Percentiles rank a stretch among this genome's conserved stretches.
phyloP scores from a whole-genome alignment of 148 eudicot genomes.

The Camellia granthamiana region DNA sequence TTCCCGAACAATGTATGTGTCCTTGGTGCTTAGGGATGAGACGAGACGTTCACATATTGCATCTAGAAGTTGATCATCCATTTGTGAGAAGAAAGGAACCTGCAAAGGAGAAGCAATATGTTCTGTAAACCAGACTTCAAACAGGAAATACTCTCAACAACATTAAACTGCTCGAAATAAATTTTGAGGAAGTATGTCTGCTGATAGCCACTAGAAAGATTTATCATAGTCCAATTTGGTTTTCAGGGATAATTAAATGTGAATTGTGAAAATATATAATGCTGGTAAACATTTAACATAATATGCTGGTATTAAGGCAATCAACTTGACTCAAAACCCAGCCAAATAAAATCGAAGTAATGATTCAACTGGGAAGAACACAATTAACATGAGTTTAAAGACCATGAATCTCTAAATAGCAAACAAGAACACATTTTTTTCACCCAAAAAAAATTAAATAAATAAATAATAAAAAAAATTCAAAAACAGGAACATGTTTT shows the following conservation, averaged over 20 bases:
- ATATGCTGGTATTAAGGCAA: background rate
- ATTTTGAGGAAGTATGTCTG: background rate
- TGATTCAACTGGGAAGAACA: background rate
- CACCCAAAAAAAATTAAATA: too few species aligned
- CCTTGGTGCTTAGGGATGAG: constrained; percentile 72
- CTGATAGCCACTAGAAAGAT: background rate
- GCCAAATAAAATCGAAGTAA: background rate
- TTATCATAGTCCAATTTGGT: background rate
- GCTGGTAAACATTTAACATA: background rate
- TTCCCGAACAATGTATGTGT: constrained; percentile 72
- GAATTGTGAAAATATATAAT: background rate
- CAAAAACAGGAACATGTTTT: background rate
- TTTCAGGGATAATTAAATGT: background rate
- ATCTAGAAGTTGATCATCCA: constrained; percentile 83
- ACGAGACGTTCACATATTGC: constrained; percentile 82
- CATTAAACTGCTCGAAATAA: too few species aligned
- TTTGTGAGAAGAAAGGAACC: constrained; percentile 86
- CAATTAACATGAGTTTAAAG: background rate
- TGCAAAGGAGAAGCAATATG: constrained; percentile 18
- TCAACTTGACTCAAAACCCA: background rate
- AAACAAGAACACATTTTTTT: background rate
- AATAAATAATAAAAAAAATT: too few species aligned
- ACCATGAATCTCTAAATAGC: background rate
- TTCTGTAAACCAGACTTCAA: background rate
- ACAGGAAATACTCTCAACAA: background rate